These are phyloP conservation scores for Arachis monticola DNA, from an alignment of 331 rosid species.

Conservation along the genomic window DNA sequence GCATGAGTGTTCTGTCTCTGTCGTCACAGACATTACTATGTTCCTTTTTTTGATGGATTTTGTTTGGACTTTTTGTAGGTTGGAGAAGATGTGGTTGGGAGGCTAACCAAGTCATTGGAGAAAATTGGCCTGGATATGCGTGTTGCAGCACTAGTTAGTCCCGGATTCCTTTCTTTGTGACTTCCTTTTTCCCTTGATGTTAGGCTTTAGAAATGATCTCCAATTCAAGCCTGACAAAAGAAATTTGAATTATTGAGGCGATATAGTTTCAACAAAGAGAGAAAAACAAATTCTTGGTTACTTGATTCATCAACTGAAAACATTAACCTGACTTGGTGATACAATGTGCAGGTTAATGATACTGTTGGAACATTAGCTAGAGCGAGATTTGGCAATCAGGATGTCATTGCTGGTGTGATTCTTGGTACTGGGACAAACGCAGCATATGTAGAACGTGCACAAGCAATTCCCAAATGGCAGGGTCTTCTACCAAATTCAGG, in stretches of 20 bases:
- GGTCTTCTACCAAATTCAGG: slow-evolving; percentile 91
- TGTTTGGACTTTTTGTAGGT: slow-evolving; percentile 59
- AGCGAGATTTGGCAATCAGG: slow-evolving; percentile 74
- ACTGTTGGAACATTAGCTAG: slow-evolving; percentile 96
- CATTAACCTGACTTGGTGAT: slow-evolving; percentile 35
- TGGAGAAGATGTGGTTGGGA: slow-evolving; percentile 92
- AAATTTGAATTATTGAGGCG: not conserved
- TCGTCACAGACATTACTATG: not conserved
- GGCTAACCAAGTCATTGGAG: slow-evolving; percentile 78
- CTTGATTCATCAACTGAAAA: slow-evolving; percentile 16
- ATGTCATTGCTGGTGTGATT: slow-evolving; percentile 88
- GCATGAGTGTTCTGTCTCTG: slow-evolving; percentile 25
- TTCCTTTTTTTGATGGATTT: slow-evolving; percentile 24
- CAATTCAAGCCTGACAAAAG: slow-evolving; percentile 15
- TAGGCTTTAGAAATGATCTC: slow-evolving; percentile 28
- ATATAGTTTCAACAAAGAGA: not conserved
- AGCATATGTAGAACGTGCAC: slow-evolving; percentile 84
- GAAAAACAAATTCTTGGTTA: not conserved
- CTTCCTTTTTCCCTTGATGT: not conserved
- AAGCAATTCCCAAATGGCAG: slow-evolving; percentile 95
- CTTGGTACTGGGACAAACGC: slow-evolving; percentile 99
- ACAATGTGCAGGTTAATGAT: slow-evolving; percentile 79
- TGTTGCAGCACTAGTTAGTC: slow-evolving; percentile 84
- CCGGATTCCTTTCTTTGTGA: slow-evolving; percentile 23
- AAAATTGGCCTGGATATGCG: slow-evolving; percentile 86